Evolutionary conservation across 2,329 filamentous ascomycete species (phyloP).

Genomic region (Fusarium buxicola): DNA sequence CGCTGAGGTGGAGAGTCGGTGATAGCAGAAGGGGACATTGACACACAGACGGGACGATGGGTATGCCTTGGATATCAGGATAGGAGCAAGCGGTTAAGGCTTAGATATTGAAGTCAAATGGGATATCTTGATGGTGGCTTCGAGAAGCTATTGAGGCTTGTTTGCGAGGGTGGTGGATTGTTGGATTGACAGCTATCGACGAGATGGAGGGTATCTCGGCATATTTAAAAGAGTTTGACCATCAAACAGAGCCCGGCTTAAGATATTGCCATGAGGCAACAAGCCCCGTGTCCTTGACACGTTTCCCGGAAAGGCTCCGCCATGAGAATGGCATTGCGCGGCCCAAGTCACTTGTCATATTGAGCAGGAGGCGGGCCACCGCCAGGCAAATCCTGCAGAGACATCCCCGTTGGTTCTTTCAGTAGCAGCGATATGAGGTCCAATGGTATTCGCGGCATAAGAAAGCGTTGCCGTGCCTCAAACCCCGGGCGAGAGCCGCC

Average conservation of each 20-base stretch:
- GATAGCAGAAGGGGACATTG: constrained; percentile 71
- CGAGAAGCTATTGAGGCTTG: constrained; percentile 23
- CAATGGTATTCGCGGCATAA: constrained; percentile 40
- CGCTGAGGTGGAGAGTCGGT: constrained; percentile 61
- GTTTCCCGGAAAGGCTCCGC: constrained; percentile 45
- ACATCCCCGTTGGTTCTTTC: constrained; percentile 29
- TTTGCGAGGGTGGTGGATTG: constrained; percentile 13
- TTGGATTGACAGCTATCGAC: constrained; percentile 11
- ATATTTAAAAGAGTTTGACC: constrained; percentile 43
- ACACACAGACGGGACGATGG: constrained; percentile 40
- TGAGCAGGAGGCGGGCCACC: constrained; percentile 20
- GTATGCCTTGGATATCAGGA: constrained; percentile 22
- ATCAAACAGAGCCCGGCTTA: constrained; percentile 39
- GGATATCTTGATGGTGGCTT: constrained; percentile 22
- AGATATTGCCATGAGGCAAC: constrained; percentile 23
- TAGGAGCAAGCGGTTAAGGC: constrained; percentile 12
- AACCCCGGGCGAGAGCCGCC: constrained; percentile 17
- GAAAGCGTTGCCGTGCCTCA: constrained; percentile 35
- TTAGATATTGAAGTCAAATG: constrained; percentile 22
- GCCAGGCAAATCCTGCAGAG: constrained; percentile 21
- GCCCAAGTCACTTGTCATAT: constrained; percentile 40
- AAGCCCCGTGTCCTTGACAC: constrained; percentile 26
- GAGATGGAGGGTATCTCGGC: constrained; percentile 23
- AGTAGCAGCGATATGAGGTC: constrained; percentile 22
- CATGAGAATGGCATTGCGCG: constrained; percentile 39